phyloP scores from a whole-genome alignment of 2,329 filamentous ascomycete species.

The Nothophaeocryptopus gaeumannii region DNA sequence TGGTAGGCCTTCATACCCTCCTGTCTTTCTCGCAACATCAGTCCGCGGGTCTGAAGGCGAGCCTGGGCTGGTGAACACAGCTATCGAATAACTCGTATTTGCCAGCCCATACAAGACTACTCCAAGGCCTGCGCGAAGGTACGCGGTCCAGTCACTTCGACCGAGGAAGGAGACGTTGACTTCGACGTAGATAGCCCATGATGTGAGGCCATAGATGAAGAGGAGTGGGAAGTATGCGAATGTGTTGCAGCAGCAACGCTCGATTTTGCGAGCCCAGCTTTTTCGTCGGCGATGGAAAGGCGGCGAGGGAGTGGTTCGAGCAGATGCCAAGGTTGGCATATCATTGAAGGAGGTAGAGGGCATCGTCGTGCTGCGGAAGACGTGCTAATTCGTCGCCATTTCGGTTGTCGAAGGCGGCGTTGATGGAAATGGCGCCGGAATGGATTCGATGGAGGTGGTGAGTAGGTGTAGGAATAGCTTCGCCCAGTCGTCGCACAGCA shows the following conservation, averaged over 20 bases:
- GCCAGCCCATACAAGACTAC: conserved; percentile 72
- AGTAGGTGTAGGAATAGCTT: too few relatives aligned
- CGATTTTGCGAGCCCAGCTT: conserved; percentile 65
- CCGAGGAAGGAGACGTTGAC: conserved; percentile 53
- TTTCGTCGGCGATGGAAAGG: conserved; percentile 33
- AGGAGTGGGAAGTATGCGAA: conserved; percentile 27
- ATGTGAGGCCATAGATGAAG: conserved; percentile 57
- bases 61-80: conserved; percentile 89
- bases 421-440: too few relatives aligned
- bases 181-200: conserved; percentile 90
- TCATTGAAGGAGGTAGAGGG: conserved; percentile 24
- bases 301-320: conserved; percentile 25
- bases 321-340: conserved; percentile 28
- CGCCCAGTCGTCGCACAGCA: too few relatives aligned
- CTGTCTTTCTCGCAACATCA: conserved; percentile 16
- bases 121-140: conserved; percentile 55
- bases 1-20: conserved; percentile 73
- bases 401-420: too few relatives aligned
- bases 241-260: conserved; percentile 76
- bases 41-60: conserved; percentile 49
- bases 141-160: conserved; percentile 16
- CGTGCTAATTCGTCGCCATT: too few relatives aligned
- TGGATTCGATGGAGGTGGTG: too few relatives aligned
- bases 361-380: conserved; percentile 1
- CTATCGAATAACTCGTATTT: conserved; percentile 85